Evolutionary conservation across 768 basidiomycete genomes (phyloP), one percentile per base, ranked within the genome.

Genomic region (Russula sp.): DNA sequence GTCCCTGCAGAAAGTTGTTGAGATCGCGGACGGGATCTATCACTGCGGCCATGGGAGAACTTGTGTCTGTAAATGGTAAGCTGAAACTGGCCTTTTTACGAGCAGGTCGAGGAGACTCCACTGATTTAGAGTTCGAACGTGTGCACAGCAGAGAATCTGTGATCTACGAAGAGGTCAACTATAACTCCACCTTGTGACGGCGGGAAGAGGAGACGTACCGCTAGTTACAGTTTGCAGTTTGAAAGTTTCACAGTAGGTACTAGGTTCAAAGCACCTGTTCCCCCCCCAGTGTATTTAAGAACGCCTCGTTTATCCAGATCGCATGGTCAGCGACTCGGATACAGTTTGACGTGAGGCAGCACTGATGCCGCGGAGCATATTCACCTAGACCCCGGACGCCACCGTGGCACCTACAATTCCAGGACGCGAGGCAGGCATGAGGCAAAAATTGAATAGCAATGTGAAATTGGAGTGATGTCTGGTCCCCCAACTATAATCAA

Each of bases 1-100:
- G 55, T 40, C 32, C 49, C 20, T 66, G 66, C 8, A 66, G 50
- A 16, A 18, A 65, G 39, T 66, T 66, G 51, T 66, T 66, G 44
- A 66, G 63, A n/a, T 66, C 66, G 13, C 66, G 62, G 34, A 64
- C 57, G 22, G 64, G 63, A 39, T 66, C 66, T 42, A 13, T 4
- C 22, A 13, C 22, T 13, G 22, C 11, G 11, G 18, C 48, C 59
- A 66, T 64, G 16, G 35, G 42, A 16, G 32, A n/a, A 20, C 45
- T 52, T 59, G 39, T 27, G 11, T 34, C 8, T 7, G 39, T 4
- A 16, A 6, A 47, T 2, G 20, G 39, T 51, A 51, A 27, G 0
- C 32, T n/a, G n/a, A 50, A 58, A 10, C 22, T 22, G 14, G 6
- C 27, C 42, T 9, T 5, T 18, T 27, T 55, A 35, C 18, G 16